These are phyloP conservation scores for Zygosaccharomyces pseudorouxii DNA, from an alignment of 805 yeast species.

Conservation along the genomic window DNA sequence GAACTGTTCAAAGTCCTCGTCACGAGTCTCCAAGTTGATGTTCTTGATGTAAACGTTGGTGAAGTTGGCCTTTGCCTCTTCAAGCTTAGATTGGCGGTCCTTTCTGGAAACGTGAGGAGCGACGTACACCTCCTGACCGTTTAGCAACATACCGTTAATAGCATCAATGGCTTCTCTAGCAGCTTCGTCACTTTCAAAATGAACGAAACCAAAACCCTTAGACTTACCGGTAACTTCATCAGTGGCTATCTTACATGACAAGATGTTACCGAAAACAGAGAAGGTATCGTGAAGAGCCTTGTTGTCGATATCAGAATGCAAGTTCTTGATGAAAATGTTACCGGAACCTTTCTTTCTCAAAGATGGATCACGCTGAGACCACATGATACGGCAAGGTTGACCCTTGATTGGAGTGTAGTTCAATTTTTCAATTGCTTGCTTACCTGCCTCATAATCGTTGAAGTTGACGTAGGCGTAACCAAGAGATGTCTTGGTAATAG, in stretches of 20 bases:
- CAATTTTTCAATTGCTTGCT: conserved; percentile 88
- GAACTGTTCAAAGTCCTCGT: conserved; percentile 64
- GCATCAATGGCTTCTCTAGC: conserved; percentile 94
- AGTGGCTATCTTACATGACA: conserved; percentile 95
- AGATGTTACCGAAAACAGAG: conserved; percentile 90
- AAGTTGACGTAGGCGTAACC: conserved; percentile 98
- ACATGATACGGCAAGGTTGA: conserved; percentile 97
- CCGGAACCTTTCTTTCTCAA: conserved; percentile 92
- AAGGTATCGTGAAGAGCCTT: conserved; percentile 97
- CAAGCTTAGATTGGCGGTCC: conserved; percentile 92
- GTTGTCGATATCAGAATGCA: conserved; percentile 97
- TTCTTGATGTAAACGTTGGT: conserved; percentile 96
- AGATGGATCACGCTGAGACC: conserved; percentile 99
- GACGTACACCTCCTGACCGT: conserved; percentile 92
- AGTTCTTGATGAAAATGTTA: conserved; percentile 95
- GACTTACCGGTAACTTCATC: conserved; percentile 80
- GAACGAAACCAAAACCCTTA: conserved; percentile 96
- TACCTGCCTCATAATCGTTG: conserved; percentile 85
- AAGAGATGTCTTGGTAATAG: conserved; percentile 91
- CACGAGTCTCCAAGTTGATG: conserved; percentile 65
- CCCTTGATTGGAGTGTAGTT: conserved; percentile 94
- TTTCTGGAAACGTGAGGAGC: conserved; percentile 89
- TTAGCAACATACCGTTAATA: conserved; percentile 96
- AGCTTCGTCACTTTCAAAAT: conserved; percentile 87
- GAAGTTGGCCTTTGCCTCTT: conserved; percentile 85